A percentile compares a stretch with the other conserved stretches of the same genome.
Conservation (phyloP, 2,329 filamentous ascomycete species). For the Incumbomyces lentus region DNA sequence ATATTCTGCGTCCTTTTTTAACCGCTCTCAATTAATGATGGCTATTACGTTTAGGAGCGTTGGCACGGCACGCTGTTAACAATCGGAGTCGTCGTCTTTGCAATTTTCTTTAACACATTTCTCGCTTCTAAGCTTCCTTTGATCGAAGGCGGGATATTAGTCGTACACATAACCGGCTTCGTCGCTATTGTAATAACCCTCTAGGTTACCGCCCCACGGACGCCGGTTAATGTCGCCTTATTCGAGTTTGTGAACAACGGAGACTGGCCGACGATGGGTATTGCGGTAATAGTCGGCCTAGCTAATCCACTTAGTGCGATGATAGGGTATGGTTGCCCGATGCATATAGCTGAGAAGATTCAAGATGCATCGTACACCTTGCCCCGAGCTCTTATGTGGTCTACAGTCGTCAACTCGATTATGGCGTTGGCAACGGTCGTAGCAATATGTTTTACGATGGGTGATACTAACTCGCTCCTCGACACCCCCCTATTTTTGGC, state of each 20-base stretch:
- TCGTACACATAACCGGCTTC: constrained; percentile 31
- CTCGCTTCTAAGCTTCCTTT: constrained; percentile 28
- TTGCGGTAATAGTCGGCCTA: constrained; percentile 24
- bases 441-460: constrained; percentile 30
- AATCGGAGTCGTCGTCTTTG: constrained; percentile 27
- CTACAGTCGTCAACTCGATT: constrained; percentile 26
- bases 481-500: constrained; percentile 18
- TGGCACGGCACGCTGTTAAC: constrained; percentile 36
- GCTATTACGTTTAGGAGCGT: constrained; percentile 22
- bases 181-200: constrained; percentile 33
- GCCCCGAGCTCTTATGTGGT: constrained; percentile 30
- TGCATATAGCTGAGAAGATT: constrained; percentile 37
- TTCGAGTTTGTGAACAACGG: too few relatives aligned
- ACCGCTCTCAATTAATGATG: constrained; percentile 31
- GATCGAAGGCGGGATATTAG: constrained; percentile 30
- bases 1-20: constrained; percentile 16
- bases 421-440: constrained; percentile 31
- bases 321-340: constrained; percentile 19
- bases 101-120: constrained; percentile 31
- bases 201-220: constrained; percentile 31
- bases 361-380: constrained; percentile 27
- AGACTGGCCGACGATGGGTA: constrained; percentile 15
- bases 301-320: constrained; percentile 16
- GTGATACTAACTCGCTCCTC: constrained; percentile 24
- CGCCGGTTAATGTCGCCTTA: constrained; percentile 10